phyloP scores from a whole-genome alignment of 1,284 basidiomycete genomes.

The Meripilus lineatus region DNA sequence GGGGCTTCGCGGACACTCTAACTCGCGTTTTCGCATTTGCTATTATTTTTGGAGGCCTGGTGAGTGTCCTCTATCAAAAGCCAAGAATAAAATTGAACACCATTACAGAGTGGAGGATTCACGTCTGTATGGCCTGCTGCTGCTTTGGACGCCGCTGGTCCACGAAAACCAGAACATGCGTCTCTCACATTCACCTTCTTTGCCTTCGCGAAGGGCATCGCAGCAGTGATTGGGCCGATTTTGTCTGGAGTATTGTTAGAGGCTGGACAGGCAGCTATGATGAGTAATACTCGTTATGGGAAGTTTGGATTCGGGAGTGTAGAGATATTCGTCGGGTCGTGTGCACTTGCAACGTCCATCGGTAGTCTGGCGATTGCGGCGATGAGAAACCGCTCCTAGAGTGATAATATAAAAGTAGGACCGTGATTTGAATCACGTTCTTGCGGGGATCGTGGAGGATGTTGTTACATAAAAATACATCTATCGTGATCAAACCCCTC shows the following conservation, averaged over 20 bases:
- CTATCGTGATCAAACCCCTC: neutral
- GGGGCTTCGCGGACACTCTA: slow-evolving; percentile 23
- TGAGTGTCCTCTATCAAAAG: slow-evolving; percentile 1
- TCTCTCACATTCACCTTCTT: slow-evolving; percentile 19
- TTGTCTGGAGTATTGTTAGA: slow-evolving; percentile 22
- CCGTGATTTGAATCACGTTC: neutral
- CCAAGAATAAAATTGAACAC: neutral
- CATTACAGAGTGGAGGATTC: slow-evolving; percentile 21
- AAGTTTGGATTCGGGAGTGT: slow-evolving; percentile 21
- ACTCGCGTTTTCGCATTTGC: slow-evolving; percentile 21
- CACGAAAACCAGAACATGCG: slow-evolving; percentile 18
- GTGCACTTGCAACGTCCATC: slow-evolving; percentile 10
- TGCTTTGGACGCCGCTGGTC: slow-evolving; percentile 21
- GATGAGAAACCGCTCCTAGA: too few species aligned
- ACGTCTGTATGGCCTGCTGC: slow-evolving; percentile 23
- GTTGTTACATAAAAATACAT: neutral
- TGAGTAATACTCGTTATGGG: slow-evolving; percentile 15
- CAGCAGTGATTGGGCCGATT: slow-evolving; percentile 23
- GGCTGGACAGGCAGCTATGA: slow-evolving; percentile 12
- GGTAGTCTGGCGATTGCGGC: slow-evolving; percentile 1
- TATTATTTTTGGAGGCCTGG: slow-evolving; percentile 24
- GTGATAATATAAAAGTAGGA: neutral
- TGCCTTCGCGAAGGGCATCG: slow-evolving; percentile 20
- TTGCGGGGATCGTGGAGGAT: too few species aligned
- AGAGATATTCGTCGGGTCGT: slow-evolving; percentile 26